These are phyloP conservation scores for Saraca asoca DNA, from an alignment of 331 rosid genomes.

Conservation along the genomic window DNA sequence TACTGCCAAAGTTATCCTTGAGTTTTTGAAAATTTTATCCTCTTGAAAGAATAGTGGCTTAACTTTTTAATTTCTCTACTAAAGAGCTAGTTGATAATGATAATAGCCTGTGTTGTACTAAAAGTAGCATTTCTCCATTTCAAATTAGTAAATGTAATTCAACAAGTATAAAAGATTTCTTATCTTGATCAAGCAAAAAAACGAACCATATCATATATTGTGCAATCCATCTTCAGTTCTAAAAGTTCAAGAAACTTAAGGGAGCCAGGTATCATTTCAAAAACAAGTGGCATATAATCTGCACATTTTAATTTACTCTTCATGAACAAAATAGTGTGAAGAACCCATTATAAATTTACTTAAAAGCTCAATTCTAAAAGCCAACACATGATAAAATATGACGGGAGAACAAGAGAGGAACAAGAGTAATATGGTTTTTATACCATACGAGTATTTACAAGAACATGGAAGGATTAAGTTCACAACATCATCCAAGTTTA, in stretches of 20 bases:
- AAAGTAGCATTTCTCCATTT: no score
- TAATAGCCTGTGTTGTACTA: no score
- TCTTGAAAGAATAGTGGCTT: neutral
- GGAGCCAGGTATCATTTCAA: no score
- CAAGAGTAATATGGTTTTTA: neutral
- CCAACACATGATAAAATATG: neutral
- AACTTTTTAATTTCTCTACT: neutral
- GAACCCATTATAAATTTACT: neutral
- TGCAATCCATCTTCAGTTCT: no score
- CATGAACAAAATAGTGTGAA: constrained; percentile 10
- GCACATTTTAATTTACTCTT: neutral
- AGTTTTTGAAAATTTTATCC: constrained; percentile 33
- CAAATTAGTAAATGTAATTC: no score
- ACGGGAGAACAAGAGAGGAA: neutral
- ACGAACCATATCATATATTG: no score
- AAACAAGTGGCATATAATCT: no score
- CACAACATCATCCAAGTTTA: neutral
- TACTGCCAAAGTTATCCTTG: constrained; percentile 40
- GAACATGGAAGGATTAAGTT: neutral
- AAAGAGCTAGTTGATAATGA: neutral
- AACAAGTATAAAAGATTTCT: no score
- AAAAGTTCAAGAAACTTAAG: no score
- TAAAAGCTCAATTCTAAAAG: neutral
- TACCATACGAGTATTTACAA: neutral
- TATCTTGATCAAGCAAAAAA: no score